phyloP scores from a whole-genome alignment of 176 grass and related monocot species.

The Guadua angustifolia region DNA sequence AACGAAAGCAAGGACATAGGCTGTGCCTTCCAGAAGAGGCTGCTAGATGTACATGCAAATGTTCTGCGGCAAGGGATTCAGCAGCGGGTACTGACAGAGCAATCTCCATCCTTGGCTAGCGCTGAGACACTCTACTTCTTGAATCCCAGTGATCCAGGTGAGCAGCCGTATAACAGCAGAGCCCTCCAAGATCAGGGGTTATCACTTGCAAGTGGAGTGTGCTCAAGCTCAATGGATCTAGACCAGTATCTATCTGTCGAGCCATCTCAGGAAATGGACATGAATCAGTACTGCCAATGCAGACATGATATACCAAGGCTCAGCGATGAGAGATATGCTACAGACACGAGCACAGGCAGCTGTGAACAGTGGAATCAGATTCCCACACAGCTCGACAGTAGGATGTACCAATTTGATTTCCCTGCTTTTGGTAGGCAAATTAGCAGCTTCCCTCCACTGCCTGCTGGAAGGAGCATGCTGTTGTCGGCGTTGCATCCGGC shows the following conservation, averaged over 20 bases:
- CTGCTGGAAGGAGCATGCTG: background rate
- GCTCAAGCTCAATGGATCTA: conserved; percentile 26
- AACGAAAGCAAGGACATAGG: conserved; percentile 12
- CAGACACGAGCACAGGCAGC: background rate
- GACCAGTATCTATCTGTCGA: conserved; percentile 19
- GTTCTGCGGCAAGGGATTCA: background rate
- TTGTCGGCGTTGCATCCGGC: background rate
- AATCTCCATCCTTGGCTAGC: background rate
- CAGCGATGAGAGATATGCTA: background rate
- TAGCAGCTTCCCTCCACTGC: background rate
- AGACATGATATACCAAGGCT: conserved; percentile 3
- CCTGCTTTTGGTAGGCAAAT: background rate
- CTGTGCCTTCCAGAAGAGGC: conserved; percentile 7
- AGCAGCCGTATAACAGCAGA: conserved; percentile 19
- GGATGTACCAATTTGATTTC: conserved; percentile 33
- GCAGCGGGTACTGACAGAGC: conserved; percentile 12
- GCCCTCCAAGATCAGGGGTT: background rate
- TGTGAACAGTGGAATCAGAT: conserved; percentile 36
- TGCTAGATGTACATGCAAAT: conserved; percentile 18
- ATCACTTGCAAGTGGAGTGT: background rate
- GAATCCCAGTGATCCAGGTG: background rate
- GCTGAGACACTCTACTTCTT: conserved; percentile 1
- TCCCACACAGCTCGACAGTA: conserved; percentile 9
- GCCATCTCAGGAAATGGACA: background rate
- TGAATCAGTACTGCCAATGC: background rate